Evolutionary conservation across 495 filamentous ascomycete genomes (phyloP).

Genomic region (Neurospora sp.): DNA sequence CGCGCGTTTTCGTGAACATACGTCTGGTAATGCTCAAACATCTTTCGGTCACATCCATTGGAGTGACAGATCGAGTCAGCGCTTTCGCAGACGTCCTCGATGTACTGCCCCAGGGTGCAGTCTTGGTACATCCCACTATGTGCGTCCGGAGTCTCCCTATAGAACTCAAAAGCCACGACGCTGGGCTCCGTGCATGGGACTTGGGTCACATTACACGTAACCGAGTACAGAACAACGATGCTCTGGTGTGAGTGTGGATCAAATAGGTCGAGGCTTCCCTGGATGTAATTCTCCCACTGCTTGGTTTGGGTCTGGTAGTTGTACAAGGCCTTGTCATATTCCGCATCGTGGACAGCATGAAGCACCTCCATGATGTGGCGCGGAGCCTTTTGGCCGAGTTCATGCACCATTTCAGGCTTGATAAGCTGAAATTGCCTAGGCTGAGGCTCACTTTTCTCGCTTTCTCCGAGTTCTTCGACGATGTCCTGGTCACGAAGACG

Average conservation of each 20-base stretch:
- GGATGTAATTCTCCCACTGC: slow-evolving; percentile 89
- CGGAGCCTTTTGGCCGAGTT: slow-evolving; percentile 62
- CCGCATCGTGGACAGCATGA: slow-evolving; percentile 86
- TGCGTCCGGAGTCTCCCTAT: slow-evolving; percentile 71
- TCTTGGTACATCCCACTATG: slow-evolving; percentile 61
- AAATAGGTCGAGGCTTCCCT: slow-evolving; percentile 75
- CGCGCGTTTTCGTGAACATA: slow-evolving; percentile 96
- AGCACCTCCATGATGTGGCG: slow-evolving; percentile 85
- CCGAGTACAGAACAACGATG: slow-evolving; percentile 87
- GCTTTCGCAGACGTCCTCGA: slow-evolving; percentile 77
- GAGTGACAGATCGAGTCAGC: slow-evolving; percentile 66
- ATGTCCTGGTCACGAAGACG: slow-evolving; percentile 70
- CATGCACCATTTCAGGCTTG: slow-evolving; percentile 87
- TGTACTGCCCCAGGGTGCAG: slow-evolving; percentile 88
- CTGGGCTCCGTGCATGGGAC: slow-evolving; percentile 88
- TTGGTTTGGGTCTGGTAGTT: slow-evolving; percentile 89
- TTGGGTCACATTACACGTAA: slow-evolving; percentile 82
- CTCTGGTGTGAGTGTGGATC: slow-evolving; percentile 92
- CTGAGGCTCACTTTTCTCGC: slow-evolving; percentile 52
- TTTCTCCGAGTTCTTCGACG: slow-evolving; percentile 40
- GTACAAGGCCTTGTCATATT: slow-evolving; percentile 90
- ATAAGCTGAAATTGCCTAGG: slow-evolving; percentile 67
- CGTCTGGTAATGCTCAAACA: slow-evolving; percentile 90
- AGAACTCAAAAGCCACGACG: slow-evolving; percentile 77
- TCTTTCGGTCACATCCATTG: slow-evolving; percentile 77